A percentile compares a stretch with the other conserved stretches of the same genome.
Evolutionary conservation across 2,329 filamentous ascomycete species (phyloP).

Genomic region (Emmonsia crescens): DNA sequence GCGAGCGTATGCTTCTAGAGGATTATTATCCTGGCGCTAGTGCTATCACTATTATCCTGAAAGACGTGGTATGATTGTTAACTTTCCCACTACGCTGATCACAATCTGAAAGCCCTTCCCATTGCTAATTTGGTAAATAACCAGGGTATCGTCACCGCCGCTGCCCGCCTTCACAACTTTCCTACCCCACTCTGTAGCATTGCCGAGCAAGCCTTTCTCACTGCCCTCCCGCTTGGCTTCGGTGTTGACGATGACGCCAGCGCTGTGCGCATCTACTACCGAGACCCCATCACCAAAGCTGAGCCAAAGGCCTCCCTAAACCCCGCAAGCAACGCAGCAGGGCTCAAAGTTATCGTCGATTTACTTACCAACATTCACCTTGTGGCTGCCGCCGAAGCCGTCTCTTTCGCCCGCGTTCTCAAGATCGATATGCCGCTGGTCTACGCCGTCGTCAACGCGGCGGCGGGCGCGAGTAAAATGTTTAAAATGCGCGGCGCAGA

Average conservation of each 20-base stretch:
- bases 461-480: conserved; percentile 37
- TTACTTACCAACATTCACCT: conserved; percentile 39
- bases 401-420: conserved; percentile 37
- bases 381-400: conserved; percentile 39
- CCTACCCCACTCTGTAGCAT: conserved; percentile 50
- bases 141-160: conserved; percentile 55
- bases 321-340: conserved; percentile 22
- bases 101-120: not conserved
- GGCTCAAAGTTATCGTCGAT: conserved; percentile 33
- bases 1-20: conserved; percentile 44
- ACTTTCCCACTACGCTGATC: not conserved
- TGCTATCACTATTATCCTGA: conserved; percentile 50
- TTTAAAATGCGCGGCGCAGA: conserved; percentile 32
- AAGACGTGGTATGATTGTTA: conserved; percentile 38
- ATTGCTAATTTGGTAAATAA: not conserved
- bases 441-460: conserved; percentile 37
- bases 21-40: conserved; percentile 47
- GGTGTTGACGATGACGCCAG: conserved; percentile 45
- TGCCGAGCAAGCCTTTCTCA: conserved; percentile 56
- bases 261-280: conserved; percentile 44
- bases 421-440: conserved; percentile 36
- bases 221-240: conserved; percentile 48
- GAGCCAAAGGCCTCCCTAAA: conserved; percentile 23
- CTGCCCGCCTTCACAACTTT: conserved; percentile 48
- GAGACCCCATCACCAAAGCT: conserved; percentile 32